Conservation (phyloP, 2,329 filamentous ascomycete species). For the Boeremia lycopersici region DNA sequence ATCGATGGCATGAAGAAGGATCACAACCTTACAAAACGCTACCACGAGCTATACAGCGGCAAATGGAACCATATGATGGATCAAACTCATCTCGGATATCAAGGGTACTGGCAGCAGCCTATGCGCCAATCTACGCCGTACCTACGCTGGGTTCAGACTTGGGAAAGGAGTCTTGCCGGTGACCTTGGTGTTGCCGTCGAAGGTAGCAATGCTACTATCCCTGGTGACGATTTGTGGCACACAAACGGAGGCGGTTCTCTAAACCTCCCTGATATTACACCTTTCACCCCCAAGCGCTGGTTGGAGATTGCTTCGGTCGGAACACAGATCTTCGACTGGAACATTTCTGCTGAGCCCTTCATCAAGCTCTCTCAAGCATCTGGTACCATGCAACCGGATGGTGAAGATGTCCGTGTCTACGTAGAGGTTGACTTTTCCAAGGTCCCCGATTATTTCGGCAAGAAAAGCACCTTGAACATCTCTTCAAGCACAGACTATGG, state of each 20-base stretch:
- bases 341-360: constrained; percentile 46
- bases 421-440: constrained; percentile 46
- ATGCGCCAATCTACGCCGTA: constrained; percentile 72
- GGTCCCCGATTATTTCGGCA: constrained; percentile 31
- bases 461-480: constrained; percentile 43
- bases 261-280: constrained; percentile 39
- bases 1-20: constrained; percentile 47
- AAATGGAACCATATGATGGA: constrained; percentile 52
- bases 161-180: constrained; percentile 64
- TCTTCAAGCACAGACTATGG: constrained; percentile 46
- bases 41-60: constrained; percentile 44
- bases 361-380: constrained; percentile 42
- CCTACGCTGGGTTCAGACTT: constrained; percentile 64
- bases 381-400: constrained; percentile 39
- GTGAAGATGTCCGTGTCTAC: constrained; percentile 44
- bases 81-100: constrained; percentile 50
- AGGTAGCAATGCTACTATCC: constrained; percentile 69
- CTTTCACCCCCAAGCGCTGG: constrained; percentile 44
- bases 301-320: constrained; percentile 47
- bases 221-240: constrained; percentile 70
- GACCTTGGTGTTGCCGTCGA: constrained; percentile 69
- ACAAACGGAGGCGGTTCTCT: constrained; percentile 49
- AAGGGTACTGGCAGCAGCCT: constrained; percentile 66
- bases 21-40: constrained; percentile 43
- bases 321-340: constrained; percentile 42